phyloP scores from a whole-genome alignment of 2,329 filamentous ascomycete genomes.

The Colletotrichum caudatum region DNA sequence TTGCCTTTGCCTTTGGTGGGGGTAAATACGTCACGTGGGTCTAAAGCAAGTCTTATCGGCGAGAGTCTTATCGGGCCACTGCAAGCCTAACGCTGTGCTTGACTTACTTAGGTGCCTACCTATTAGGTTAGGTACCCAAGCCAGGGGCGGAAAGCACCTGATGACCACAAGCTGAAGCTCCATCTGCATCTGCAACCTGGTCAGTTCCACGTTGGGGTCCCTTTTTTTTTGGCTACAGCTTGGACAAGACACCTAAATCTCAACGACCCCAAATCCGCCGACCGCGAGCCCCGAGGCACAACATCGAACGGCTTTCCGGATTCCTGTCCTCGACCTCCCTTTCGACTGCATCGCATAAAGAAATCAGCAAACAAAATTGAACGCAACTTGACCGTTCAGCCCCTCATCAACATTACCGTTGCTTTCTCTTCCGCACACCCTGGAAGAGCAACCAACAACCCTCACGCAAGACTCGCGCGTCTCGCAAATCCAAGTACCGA shows the following conservation, averaged over 20 bases:
- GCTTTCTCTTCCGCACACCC: neutral
- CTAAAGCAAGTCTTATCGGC: conserved; percentile 7
- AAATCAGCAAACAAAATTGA: neutral
- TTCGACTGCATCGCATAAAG: neutral
- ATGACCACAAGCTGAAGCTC: conserved; percentile 12
- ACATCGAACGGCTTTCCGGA: conserved; percentile 21
- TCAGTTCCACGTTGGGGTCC: conserved; percentile 32
- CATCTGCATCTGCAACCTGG: conserved; percentile 39
- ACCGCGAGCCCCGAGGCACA: conserved; percentile 8
- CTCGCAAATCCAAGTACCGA: conserved; percentile 7
- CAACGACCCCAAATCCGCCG: conserved; percentile 17
- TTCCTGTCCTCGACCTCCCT: conserved; percentile 1
- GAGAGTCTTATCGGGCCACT: neutral
- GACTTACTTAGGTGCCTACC: neutral
- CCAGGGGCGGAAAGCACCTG: neutral
- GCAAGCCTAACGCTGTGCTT: neutral
- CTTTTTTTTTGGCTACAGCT: conserved; percentile 28
- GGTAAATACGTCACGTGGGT: conserved; percentile 2
- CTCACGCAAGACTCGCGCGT: neutral
- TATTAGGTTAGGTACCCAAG: neutral
- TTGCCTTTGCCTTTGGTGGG: neutral
- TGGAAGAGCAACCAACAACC: conserved; percentile 10
- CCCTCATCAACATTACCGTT: neutral
- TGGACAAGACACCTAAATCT: conserved; percentile 33
- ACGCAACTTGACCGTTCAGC: conserved; percentile 2